phyloP scores from a whole-genome alignment of 1,139 yeast genomes.

The Candida buenavistaensis region DNA sequence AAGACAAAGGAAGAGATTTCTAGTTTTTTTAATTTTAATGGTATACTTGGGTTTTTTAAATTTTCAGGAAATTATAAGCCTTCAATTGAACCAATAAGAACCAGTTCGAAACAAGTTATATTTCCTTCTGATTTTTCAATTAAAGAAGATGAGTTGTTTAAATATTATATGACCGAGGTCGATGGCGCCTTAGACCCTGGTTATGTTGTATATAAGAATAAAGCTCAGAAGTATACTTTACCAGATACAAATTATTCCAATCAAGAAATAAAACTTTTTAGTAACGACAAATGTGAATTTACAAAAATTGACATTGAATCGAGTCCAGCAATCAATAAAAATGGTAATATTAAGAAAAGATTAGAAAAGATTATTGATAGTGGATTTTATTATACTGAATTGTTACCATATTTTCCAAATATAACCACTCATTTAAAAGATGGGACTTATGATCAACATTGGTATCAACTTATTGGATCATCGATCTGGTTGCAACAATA shows the following conservation, averaged over 20 bases:
- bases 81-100: too few species aligned
- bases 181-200: too few species aligned
- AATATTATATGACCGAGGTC: too few species aligned
- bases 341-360: conserved; percentile 15
- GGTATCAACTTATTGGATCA: conserved; percentile 41
- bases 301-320: background rate
- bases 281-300: too few species aligned
- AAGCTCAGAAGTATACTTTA: background rate
- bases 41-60: too few species aligned
- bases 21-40: too few species aligned
- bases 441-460: conserved; percentile 29
- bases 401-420: conserved; percentile 27
- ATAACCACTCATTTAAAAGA: conserved; percentile 25
- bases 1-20: too few species aligned
- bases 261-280: too few species aligned
- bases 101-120: too few species aligned
- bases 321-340: conserved; percentile 2
- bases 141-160: too few species aligned
- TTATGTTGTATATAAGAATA: background rate
- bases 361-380: conserved; percentile 13
- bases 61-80: too few species aligned
- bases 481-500: conserved; percentile 43
- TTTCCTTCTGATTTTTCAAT: too few species aligned
- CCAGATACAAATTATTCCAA: conserved; percentile 1
- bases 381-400: conserved; percentile 24